A percentile compares a stretch with the other conserved stretches of the same genome.
These are phyloP conservation scores for Hypoxylon trugodes DNA, from an alignment of 495 filamentous ascomycete species.

Conservation along the genomic window DNA sequence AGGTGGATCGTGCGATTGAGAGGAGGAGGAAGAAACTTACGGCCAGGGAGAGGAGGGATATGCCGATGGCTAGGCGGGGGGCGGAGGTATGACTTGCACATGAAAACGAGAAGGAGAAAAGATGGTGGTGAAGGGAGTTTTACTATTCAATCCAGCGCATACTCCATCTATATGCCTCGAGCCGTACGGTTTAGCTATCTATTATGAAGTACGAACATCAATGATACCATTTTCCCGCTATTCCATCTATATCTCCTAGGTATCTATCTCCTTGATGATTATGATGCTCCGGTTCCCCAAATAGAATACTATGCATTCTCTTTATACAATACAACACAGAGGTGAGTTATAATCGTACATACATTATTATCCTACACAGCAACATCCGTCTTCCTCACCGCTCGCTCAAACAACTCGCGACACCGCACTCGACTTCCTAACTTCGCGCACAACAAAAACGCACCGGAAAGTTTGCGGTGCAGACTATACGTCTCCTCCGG, in stretches of 20 bases:
- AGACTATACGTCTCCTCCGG: conserved; percentile 98
- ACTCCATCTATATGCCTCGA: not conserved
- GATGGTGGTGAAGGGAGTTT: conserved; percentile 9
- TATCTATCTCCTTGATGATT: too few species aligned
- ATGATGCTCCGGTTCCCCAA: conserved; percentile 18
- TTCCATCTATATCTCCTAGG: conserved; percentile 22
- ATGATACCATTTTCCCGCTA: conserved; percentile 33
- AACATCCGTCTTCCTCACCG: conserved; percentile 61
- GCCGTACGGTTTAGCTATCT: conserved; percentile 20
- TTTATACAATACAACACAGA: conserved; percentile 15
- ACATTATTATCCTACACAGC: conserved; percentile 5
- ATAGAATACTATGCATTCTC: too few species aligned
- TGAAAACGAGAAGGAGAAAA: not conserved
- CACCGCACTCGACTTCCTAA: conserved; percentile 84
- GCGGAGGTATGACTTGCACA: conserved; percentile 17
- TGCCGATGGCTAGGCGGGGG: conserved; percentile 71
- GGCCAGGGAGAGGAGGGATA: conserved; percentile 78
- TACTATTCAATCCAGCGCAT: not conserved
- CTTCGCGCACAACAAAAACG: conserved; percentile 89
- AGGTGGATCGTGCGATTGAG: conserved; percentile 82
- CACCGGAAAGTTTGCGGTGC: conserved; percentile 94
- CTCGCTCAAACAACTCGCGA: conserved; percentile 78
- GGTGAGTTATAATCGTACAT: conserved; percentile 10
- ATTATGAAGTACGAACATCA: conserved; percentile 25
- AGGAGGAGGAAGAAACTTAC: conserved; percentile 84